These are phyloP conservation scores for Paradendryphiella salina DNA, from an alignment of 2,329 filamentous ascomycete species.

Conservation along the genomic window DNA sequence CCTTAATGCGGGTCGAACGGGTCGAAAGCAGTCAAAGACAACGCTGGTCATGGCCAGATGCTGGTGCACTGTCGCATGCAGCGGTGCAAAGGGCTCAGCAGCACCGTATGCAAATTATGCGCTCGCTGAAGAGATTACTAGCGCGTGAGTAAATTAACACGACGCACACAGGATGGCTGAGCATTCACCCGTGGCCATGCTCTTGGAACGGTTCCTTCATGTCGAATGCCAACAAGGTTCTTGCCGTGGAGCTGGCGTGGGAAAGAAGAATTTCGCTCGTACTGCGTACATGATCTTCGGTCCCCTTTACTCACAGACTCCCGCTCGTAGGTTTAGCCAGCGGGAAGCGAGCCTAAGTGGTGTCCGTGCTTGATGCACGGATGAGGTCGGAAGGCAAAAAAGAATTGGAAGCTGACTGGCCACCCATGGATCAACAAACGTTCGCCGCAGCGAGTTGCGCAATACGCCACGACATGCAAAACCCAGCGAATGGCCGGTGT, in stretches of 20 bases:
- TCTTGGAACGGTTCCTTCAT: constrained; percentile 18
- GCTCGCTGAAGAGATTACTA: constrained; percentile 9
- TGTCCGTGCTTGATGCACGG: constrained; percentile 35
- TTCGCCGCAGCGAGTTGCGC: constrained; percentile 25
- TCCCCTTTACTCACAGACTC: constrained; percentile 39
- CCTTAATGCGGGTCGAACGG: constrained; percentile 3
- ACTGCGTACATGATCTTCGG: constrained; percentile 38
- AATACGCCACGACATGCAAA: constrained; percentile 30
- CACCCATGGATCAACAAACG: constrained; percentile 4
- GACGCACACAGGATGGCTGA: constrained; percentile 10
- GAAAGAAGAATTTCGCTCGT: constrained; percentile 28
- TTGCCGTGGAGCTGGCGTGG: constrained; percentile 17
- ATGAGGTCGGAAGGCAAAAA: constrained; percentile 38
- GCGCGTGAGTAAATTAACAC: constrained; percentile 12
- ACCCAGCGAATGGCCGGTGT: constrained; percentile 18
- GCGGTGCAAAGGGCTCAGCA: constrained; percentile 4
- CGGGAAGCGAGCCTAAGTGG: constrained; percentile 40
- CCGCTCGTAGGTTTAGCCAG: constrained; percentile 41
- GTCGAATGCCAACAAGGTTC: constrained; percentile 17
- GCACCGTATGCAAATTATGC: neutral
- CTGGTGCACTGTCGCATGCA: constrained; percentile 3
- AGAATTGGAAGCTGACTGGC: constrained; percentile 22
- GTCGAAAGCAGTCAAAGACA: neutral
- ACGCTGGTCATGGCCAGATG: neutral
- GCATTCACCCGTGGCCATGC: constrained; percentile 16